These are phyloP conservation scores for Phialophora expanda DNA, from an alignment of 2,329 filamentous ascomycete species.

Conservation along the genomic window DNA sequence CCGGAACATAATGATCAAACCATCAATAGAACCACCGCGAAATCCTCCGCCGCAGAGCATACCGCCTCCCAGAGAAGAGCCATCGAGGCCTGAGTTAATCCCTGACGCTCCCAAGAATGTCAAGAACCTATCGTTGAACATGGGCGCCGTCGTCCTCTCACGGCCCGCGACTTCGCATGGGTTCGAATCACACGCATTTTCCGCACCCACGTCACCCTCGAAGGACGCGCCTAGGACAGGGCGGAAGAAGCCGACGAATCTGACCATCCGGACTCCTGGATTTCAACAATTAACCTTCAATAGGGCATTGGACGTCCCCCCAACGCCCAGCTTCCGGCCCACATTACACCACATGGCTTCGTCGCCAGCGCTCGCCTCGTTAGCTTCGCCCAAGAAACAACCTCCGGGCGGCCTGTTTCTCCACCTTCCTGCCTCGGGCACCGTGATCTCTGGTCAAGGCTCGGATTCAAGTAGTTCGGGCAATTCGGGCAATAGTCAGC, in stretches of 20 bases:
- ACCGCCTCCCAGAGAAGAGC: slow-evolving; percentile 36
- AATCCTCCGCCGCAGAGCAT: slow-evolving; percentile 36
- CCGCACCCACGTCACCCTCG: slow-evolving; percentile 63
- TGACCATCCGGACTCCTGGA: slow-evolving; percentile 63
- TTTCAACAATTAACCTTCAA: slow-evolving; percentile 56
- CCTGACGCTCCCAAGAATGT: slow-evolving; percentile 56
- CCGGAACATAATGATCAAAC: slow-evolving; percentile 44
- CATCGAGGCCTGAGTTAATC: slow-evolving; percentile 50
- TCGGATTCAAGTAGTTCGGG: slow-evolving; percentile 37
- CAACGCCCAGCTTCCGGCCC: slow-evolving; percentile 61
- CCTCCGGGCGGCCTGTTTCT: slow-evolving; percentile 58
- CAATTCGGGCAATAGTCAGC: slow-evolving; percentile 41
- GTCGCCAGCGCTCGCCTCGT: slow-evolving; percentile 61
- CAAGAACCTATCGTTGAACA: slow-evolving; percentile 68
- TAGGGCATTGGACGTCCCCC: slow-evolving; percentile 60
- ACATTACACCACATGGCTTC: slow-evolving; percentile 66
- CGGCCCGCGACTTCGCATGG: slow-evolving; percentile 58
- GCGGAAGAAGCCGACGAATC: slow-evolving; percentile 62
- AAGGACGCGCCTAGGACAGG: slow-evolving; percentile 60
- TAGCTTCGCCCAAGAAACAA: slow-evolving; percentile 58
- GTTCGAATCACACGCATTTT: slow-evolving; percentile 51
- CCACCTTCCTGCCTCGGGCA: slow-evolving; percentile 30
- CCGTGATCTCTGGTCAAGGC: slow-evolving; percentile 27
- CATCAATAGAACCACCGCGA: slow-evolving; percentile 6
- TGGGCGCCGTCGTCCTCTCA: slow-evolving; percentile 53